phyloP scores from a whole-genome alignment of 768 basidiomycete genomes.

The Rhizopogon vulgaris region DNA sequence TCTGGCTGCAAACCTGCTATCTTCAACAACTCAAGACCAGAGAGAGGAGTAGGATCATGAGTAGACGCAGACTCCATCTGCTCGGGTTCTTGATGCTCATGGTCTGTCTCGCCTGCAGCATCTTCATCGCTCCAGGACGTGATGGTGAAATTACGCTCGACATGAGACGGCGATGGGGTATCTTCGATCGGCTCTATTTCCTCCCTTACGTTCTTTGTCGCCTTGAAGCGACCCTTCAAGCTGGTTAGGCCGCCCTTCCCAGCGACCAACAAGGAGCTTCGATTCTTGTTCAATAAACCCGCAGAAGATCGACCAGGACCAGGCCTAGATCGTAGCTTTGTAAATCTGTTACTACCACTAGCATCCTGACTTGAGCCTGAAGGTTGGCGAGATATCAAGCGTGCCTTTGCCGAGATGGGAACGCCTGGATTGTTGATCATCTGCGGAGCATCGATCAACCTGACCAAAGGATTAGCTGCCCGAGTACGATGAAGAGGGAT shows the following conservation, averaged over 20 bases:
- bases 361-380: conserved; percentile 6
- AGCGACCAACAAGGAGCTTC: conserved; percentile 49
- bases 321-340: conserved; percentile 27
- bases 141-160: conserved; percentile 4
- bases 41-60: conserved; percentile 15
- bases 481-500: conserved; percentile 40
- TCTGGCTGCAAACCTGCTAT: conserved; percentile 42
- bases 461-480: conserved; percentile 47
- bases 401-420: conserved; percentile 47
- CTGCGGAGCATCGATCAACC: conserved; percentile 37
- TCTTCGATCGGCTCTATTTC: conserved; percentile 17
- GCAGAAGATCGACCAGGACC: conserved; percentile 49
- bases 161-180: background rate
- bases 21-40: conserved; percentile 41
- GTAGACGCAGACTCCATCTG: background rate
- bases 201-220: conserved; percentile 10
- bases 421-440: conserved; percentile 24
- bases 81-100: conserved; percentile 1
- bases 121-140: conserved; percentile 17
- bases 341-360: conserved; percentile 3
- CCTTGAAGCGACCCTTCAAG: conserved; percentile 38
- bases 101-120: conserved; percentile 4
- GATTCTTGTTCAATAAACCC: conserved; percentile 33
- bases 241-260: conserved; percentile 47
- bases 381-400: conserved; percentile 25